Percentiles rank a stretch among this genome's conserved stretches.
Evolutionary conservation across 2,329 filamentous ascomycete species (phyloP).

Genomic region (Fusarium globosum): DNA sequence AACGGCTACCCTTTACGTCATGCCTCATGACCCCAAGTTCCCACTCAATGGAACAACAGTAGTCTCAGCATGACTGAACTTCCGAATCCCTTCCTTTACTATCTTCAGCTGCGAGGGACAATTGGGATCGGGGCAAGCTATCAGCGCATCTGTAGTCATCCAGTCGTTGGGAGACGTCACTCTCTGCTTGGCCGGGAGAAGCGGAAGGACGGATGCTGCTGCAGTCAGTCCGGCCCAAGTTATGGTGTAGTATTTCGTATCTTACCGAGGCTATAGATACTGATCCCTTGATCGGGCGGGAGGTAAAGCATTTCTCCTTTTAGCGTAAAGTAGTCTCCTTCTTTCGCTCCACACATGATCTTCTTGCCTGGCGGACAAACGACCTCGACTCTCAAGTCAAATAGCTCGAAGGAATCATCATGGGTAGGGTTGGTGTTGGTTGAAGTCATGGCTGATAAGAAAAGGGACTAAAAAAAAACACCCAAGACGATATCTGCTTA

Average conservation of each 20-base stretch:
- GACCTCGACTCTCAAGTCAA: background rate
- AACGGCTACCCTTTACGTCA: fast-evolving
- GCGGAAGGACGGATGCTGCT: background rate
- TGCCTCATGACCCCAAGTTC: fast-evolving
- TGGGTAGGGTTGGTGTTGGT: fast-evolving
- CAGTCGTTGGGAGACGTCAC: background rate
- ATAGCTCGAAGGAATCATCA: background rate
- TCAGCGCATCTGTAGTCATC: background rate
- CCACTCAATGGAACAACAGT: background rate
- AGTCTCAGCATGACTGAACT: background rate
- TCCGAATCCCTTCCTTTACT: background rate
- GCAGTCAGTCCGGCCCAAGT: background rate
- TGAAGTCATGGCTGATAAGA: background rate
- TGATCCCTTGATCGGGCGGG: background rate
- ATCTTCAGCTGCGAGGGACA: background rate
- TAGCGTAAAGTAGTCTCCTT: background rate
- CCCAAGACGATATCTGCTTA: fast-evolving
- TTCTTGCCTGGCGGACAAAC: background rate
- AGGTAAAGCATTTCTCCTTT: background rate
- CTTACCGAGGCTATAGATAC: background rate
- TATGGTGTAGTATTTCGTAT: fast-evolving
- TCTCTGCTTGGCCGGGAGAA: background rate
- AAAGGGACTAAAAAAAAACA: background rate
- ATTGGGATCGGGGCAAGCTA: background rate
- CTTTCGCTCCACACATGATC: background rate